Percentiles rank a stretch among this genome's conserved stretches.
Evolutionary conservation across 2,329 filamentous ascomycete genomes (phyloP).

Genomic region (Verruconis gallopava): DNA sequence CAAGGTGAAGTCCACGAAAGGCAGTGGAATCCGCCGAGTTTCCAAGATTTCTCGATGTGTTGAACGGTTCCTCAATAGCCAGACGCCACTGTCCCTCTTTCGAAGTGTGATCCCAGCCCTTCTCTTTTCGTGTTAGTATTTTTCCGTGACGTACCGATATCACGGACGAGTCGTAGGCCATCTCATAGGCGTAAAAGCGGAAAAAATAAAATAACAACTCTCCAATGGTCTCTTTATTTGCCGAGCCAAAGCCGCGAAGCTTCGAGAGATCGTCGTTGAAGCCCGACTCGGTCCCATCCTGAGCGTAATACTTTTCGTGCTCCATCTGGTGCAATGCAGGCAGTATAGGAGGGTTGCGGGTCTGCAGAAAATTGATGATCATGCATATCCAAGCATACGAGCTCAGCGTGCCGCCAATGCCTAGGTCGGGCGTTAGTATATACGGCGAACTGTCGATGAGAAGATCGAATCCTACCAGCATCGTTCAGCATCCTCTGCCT

Average conservation of each 20-base stretch:
- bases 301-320: constrained; percentile 45
- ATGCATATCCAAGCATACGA: constrained; percentile 99
- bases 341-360: constrained; percentile 68
- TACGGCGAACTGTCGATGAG: neutral
- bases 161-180: constrained; percentile 75
- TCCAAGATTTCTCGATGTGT: constrained; percentile 72
- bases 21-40: constrained; percentile 95
- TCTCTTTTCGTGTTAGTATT: constrained; percentile 67
- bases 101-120: constrained; percentile 64
- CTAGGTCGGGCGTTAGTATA: constrained; percentile 31
- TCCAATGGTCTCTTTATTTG: constrained; percentile 72
- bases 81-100: constrained; percentile 54
- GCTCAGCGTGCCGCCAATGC: constrained; percentile 83
- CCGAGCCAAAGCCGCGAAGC: constrained; percentile 58
- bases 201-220: constrained; percentile 93
- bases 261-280: constrained; percentile 80
- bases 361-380: constrained; percentile 92
- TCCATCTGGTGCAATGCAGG: constrained; percentile 70
- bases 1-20: constrained; percentile 79
- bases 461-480: constrained; percentile 54
- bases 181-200: constrained; percentile 83
- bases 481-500: constrained; percentile 87
- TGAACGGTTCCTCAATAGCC: constrained; percentile 96
- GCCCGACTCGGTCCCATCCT: constrained; percentile 55
- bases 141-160: constrained; percentile 76